A percentile compares a stretch with the other conserved stretches of the same genome.
phyloP scores from a whole-genome alignment of 225 moss, liverwort and hornwort genomes.

The Pleurozium schreberi region DNA sequence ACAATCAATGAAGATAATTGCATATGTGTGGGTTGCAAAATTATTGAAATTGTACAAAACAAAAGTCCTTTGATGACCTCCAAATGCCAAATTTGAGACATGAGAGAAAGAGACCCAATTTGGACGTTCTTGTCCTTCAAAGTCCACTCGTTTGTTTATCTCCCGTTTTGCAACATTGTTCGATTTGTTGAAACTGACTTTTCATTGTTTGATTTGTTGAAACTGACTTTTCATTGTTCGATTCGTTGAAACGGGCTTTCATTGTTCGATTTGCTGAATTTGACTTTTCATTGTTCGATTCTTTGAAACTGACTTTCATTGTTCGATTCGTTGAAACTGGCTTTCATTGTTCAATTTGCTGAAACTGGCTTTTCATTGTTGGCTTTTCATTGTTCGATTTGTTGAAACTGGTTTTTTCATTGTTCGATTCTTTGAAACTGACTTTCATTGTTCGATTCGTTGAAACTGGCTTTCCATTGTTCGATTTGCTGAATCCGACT shows the following conservation, averaged over 20 bases:
- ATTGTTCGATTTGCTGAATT: not conserved
- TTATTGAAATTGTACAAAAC: not conserved
- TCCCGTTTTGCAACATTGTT: not conserved
- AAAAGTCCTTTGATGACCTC: not conserved
- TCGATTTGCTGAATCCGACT: not conserved
- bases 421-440: not conserved
- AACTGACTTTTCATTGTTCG: not conserved
- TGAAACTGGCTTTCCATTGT: not conserved
- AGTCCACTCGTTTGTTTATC: not conserved
- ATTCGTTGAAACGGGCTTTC: not conserved
- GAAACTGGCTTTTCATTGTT: not conserved
- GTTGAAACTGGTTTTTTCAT: not conserved
- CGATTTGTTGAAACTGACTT: not conserved
- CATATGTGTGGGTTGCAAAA: not conserved
- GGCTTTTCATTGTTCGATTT: not conserved
- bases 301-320: not conserved
- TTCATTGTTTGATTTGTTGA: not conserved
- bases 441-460: not conserved
- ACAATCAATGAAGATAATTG: not conserved
- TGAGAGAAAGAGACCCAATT: not conserved
- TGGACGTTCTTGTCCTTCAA: not conserved
- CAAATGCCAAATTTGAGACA: not conserved
- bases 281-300: not conserved
- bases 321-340: too few relatives aligned
- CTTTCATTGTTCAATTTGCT: not conserved